Conservation (phyloP, 768 basidiomycete genomes). For the Udeniomyces megalosporus region DNA sequence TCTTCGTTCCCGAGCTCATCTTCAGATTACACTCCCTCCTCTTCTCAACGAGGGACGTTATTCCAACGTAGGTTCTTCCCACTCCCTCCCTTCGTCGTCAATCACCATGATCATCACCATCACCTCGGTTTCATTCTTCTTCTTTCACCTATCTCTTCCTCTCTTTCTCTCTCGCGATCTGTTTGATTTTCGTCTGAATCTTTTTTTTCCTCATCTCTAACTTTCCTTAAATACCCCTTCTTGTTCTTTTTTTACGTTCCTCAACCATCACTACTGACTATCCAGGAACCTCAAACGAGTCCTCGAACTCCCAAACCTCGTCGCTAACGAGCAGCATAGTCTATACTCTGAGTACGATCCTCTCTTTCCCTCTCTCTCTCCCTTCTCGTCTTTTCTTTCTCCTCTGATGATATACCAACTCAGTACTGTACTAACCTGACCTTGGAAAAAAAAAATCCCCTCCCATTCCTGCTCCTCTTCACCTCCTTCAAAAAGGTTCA, state of each 20-base stretch:
- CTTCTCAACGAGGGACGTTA: slow-evolving; percentile 43
- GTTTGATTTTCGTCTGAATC: slow-evolving; percentile 16
- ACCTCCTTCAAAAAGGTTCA: neutral
- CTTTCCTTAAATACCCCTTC: neutral
- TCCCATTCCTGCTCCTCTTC: neutral
- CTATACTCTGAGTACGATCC: slow-evolving; percentile 70
- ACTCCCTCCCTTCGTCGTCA: neutral
- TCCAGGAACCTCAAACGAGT: slow-evolving; percentile 58
- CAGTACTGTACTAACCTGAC: neutral
- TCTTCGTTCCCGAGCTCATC: slow-evolving; percentile 78
- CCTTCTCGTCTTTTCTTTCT: too few species aligned
- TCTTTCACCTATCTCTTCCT: neutral
- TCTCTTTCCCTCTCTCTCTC: neutral
- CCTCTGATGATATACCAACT: neutral
- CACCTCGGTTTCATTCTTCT: neutral
- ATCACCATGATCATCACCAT: neutral
- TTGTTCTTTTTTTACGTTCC: neutral
- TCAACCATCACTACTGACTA: too few species aligned
- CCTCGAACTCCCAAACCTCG: slow-evolving; percentile 59
- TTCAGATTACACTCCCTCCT: slow-evolving; percentile 65
- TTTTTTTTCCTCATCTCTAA: neutral
- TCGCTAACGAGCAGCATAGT: slow-evolving; percentile 73
- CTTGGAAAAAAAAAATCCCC: neutral
- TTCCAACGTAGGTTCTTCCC: slow-evolving; percentile 45
- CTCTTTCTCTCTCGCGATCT: too few species aligned